Base-by-base conservation (phyloP, 345 rosid species). In the Stellera chamaejasme region DNA sequence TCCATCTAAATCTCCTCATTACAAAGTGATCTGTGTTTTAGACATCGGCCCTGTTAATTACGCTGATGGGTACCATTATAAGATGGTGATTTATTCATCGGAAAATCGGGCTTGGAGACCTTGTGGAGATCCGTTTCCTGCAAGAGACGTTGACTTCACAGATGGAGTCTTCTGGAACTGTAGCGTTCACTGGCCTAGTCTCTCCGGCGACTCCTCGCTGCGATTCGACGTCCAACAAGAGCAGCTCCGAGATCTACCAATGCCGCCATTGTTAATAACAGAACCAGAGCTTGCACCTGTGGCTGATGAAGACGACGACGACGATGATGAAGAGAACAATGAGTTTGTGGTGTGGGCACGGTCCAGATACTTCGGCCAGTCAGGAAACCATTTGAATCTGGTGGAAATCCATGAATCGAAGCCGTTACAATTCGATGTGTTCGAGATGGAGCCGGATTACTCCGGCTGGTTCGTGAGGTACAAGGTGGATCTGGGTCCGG, bases 31-130 rank as follows among this genome's bases (percentile, higher is more conserved):
- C 44, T 66, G 71, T 48, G 62, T 66, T 10, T 50, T 57, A n/a
- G 47, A 27, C 7, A 58, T 14, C 16, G 12, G 2, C 1, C 27
- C 45, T 0, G 45, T 4, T 3, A 32, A 13, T 19, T 10, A 2
- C 1, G 27, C 45, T 0, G 45, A 32, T 32, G 10, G 26, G 7
- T 26, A 62, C 10, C 63, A 41, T n/a, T 73, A 36, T 43, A 60
- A 54, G 56, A 50, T 77, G 6, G 63, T 58, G 51, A 70, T 75
- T 13, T 77, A 71, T 50, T 60, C 82, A n/a, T 75, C 82, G 0
- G n/a, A 65, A 36, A 70, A 55, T 9, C 65, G 77, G 3, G 25
- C 27, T 1, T 77, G 82, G 81, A 77, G 66, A 28, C 23, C 50
- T 27, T 66, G 75, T 6, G 52, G 27, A 2, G n/a, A 46, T 48